Conservation (phyloP, 805 yeast genomes). For the Alloascoidea hylecoeti region DNA sequence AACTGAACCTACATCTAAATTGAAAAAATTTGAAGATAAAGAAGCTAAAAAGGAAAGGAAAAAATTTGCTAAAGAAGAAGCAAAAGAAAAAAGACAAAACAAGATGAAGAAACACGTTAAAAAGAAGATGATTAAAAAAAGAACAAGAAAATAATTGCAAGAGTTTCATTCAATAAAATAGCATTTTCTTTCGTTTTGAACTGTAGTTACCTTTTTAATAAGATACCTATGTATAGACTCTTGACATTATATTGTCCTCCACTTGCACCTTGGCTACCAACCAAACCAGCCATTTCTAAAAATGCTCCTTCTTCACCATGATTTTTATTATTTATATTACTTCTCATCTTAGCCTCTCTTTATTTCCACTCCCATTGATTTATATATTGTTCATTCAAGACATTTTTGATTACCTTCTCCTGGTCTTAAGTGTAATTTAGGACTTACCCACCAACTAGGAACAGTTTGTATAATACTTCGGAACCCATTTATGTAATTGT, state of each 20-base stretch:
- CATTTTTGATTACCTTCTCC: no score
- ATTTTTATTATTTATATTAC: slow-evolving; percentile 47
- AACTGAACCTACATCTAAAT: slow-evolving; percentile 28
- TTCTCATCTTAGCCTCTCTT: slow-evolving; percentile 68
- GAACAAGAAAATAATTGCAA: slow-evolving; percentile 13
- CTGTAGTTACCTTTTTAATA: no score
- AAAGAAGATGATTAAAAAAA: slow-evolving; percentile 55
- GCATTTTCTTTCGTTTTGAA: no score
- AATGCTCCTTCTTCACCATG: slow-evolving; percentile 76
- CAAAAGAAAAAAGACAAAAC: slow-evolving; percentile 64
- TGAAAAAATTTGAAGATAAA: slow-evolving; percentile 71
- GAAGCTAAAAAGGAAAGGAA: slow-evolving; percentile 66
- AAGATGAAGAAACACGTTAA: slow-evolving; percentile 77
- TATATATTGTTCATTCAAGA: no score
- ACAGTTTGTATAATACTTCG: no score
- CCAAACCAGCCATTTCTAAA: slow-evolving; percentile 67
- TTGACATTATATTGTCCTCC: no score
- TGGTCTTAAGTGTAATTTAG: no score
- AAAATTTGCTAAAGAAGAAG: slow-evolving; percentile 60
- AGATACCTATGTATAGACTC: no score
- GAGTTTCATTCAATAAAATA: no score
- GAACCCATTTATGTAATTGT: no score
- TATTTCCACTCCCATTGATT: slow-evolving; percentile 93
- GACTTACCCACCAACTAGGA: no score
- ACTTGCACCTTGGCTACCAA: slow-evolving; percentile 29